A percentile compares a stretch with the other conserved stretches of the same genome.
phyloP scores from a whole-genome alignment of 108 stramenopile species.

The Parietichytrium sp. region DNA sequence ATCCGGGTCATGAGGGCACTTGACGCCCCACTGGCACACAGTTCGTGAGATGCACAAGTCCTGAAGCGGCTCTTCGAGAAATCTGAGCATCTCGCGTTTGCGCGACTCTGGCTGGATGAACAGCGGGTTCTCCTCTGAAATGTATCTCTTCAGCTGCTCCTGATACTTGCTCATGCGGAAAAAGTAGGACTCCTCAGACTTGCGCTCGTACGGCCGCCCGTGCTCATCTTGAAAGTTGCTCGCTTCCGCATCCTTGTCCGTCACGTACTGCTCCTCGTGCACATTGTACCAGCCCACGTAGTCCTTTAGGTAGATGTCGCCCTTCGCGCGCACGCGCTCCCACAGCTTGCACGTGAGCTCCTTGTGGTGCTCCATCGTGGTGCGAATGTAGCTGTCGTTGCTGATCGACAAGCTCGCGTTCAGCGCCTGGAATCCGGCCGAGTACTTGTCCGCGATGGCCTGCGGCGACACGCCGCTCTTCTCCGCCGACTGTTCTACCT shows the following conservation, averaged over 20 bases:
- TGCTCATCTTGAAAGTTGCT: constrained; percentile 79
- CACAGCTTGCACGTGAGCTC: constrained; percentile 79
- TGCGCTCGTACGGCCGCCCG: constrained; percentile 84
- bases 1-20: constrained; percentile 74
- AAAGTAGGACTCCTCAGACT: constrained; percentile 94
- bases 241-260: constrained; percentile 83
- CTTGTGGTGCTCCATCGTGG: constrained; percentile 85
- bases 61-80: constrained; percentile 76
- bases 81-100: constrained; percentile 72
- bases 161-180: constrained; percentile 92
- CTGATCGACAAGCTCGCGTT: constrained; percentile 79
- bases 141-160: constrained; percentile 74
- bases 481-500: constrained; percentile 91
- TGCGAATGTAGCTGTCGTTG: constrained; percentile 93
- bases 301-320: constrained; percentile 85
- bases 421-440: constrained; percentile 80
- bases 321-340: constrained; percentile 74
- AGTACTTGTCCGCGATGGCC: constrained; percentile 88
- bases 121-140: constrained; percentile 74
- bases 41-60: constrained; percentile 92
- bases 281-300: constrained; percentile 97
- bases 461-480: constrained; percentile 74
- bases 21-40: constrained; percentile 92
- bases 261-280: constrained; percentile 94
- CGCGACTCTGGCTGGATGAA: constrained; percentile 88